Evolutionary conservation across 1,284 basidiomycete species (phyloP), one percentile per base, ranked within the genome.

Genomic region (Singerocomus inundabilis): DNA sequence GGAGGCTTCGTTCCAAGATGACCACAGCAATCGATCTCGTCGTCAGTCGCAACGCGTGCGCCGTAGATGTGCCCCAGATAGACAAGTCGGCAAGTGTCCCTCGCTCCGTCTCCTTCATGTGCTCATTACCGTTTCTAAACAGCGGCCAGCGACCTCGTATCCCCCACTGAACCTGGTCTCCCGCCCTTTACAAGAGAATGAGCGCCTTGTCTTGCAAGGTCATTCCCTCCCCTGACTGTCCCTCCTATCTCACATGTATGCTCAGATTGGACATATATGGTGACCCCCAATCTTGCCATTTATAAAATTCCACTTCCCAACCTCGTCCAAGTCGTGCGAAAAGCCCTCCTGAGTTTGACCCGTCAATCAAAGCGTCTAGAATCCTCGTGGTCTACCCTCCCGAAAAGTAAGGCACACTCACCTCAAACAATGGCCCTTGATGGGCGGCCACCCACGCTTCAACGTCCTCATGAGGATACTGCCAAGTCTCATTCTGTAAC

Each of bases 231-330:
- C n/a, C 41, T 41, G 3, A 16, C 30, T 21, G 8, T 15, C 1
- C 11, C 6, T 12, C 18, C 32, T 10, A 15, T 10, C 47, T 62
- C 7, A 64, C 35, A 8, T 0, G 2, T n/a, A 5, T 12, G 15
- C 21, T 16, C 16, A 69, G 66, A 41, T 30, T 70, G 64, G 64
- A 56, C 64, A 24, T 70, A 66, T 39, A 44, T 70, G 11, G 50
- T 67, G n/a, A 28, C 51, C 16, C 66, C 66, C 12, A 18, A 48
- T 32, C 49, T 67, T 15, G 25, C 51, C 41, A 40, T 58, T 4
- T 69, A 68, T 40, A 67, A 35, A 37, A 55, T 47, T 33, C 59
- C 66, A 7, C 48, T 66, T 1, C 54, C 58, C 2, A 53, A 49
- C n/a, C 50, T 68, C 32, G 36, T 69, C 16, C 49, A 45, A 13